Base-by-base conservation (phyloP, 768 basidiomycete genomes). In the Russula emetica region DNA sequence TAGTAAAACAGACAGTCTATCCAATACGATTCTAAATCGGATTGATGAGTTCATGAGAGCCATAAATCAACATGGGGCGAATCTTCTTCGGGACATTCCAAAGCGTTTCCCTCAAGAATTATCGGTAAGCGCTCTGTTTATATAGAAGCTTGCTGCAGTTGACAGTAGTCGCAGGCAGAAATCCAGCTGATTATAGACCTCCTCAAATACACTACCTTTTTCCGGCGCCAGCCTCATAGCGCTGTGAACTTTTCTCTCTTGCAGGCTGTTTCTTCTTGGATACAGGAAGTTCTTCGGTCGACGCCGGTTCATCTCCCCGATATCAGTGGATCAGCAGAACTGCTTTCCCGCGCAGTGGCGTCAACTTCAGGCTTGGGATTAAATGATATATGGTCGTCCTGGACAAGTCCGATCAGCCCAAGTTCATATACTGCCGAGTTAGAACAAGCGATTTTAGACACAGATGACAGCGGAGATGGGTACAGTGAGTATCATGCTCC, bases 341-440 rank as follows among this genome's bases (percentile, higher is more conserved):
- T 70, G 7, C 75, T 95, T 3, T 76, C 79, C 42, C 73, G 78
- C 5, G 70, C 77, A 3, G 77, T 89, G 18, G 82, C 82, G 3
- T 79, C 85, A 18, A 83, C 84, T 8, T 81, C 83, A n/a, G 94
- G 95, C 5, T 77, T 84, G 28, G 89, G 87, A 26, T 76, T 94
- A 72, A 75, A 81, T 22, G 78, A 85, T 24, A 82, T 96, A 40
- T 96, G 93, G 93, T 76, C 79, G 14, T 72, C 71, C 7, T 73
- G 86, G 60, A 79, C 70, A 13, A 44, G 47, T 14, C 68, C 69
- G 18, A 54, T 40, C 24, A 36, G n/a, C 26, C 18, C 26, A 51
- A 51, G 57, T 24, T 49, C 51, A n/a, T 34, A 55, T 58, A 50
- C 22, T 1, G 34, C 22, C 10, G 56, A 63, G 28, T 47, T 63